Conservation (phyloP, 306 rosid species). For the Morella rubra region DNA sequence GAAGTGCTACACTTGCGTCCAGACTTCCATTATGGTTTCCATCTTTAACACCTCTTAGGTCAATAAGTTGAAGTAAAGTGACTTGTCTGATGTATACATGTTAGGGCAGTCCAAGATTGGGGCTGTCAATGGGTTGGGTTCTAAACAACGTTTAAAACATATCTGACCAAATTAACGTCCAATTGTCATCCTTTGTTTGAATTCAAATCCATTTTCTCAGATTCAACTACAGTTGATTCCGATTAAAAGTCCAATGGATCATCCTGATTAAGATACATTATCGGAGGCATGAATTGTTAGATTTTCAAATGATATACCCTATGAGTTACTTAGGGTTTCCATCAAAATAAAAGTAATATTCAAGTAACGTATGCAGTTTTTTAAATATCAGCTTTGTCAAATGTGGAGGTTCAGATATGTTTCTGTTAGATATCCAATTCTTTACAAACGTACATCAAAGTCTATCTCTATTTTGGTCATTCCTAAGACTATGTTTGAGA, state of each 20-base stretch:
- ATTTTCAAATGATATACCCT: background rate
- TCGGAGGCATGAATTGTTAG: background rate
- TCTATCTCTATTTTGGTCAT: background rate
- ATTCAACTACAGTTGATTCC: background rate
- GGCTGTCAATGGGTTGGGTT: background rate
- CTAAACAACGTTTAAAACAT: background rate
- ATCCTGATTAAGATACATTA: background rate
- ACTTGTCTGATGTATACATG: background rate
- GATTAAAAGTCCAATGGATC: background rate
- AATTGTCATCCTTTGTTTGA: background rate
- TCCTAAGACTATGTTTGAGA: background rate
- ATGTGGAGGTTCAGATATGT: background rate
- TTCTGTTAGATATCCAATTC: background rate
- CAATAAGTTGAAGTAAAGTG: background rate
- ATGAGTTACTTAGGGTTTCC: too few relatives aligned
- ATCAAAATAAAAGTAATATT: background rate
- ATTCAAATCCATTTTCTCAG: background rate
- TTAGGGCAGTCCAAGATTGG: background rate
- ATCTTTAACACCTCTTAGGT: background rate
- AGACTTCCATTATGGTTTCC: background rate
- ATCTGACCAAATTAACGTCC: background rate
- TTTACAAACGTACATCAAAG: background rate
- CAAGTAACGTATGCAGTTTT: background rate
- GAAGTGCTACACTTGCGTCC: background rate
- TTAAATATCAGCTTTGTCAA: background rate